phyloP scores from a whole-genome alignment of 352 stramenopile genomes.

The Globisporangium paddicum region DNA sequence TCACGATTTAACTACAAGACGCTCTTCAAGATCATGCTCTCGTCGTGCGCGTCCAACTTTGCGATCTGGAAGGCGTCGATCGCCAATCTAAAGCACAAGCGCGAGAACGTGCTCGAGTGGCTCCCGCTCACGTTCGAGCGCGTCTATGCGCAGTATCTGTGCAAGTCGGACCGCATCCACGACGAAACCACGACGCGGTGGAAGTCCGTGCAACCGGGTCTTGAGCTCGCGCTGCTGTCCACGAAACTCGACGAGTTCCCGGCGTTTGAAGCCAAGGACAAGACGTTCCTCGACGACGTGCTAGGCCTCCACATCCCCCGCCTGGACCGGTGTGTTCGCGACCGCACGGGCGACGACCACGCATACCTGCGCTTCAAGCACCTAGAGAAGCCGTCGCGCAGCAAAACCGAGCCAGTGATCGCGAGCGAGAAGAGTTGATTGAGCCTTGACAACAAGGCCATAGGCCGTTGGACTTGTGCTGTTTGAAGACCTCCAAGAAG shows the following conservation, averaged over 20 bases:
- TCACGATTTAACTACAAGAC: conserved; percentile 64
- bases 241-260: conserved; percentile 60
- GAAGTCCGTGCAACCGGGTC: conserved; percentile 63
- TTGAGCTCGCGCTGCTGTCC: conserved; percentile 65
- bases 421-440: conserved; percentile 6
- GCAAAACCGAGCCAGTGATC: conserved; percentile 13
- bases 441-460: too few relatives aligned
- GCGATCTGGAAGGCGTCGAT: conserved; percentile 67
- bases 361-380: conserved; percentile 86
- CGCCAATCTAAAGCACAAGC: conserved; percentile 64
- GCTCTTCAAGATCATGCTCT: conserved; percentile 71
- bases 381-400: conserved; percentile 34
- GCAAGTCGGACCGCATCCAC: conserved; percentile 72
- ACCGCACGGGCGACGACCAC: conserved; percentile 74
- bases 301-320: conserved; percentile 72
- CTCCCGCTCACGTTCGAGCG: conserved; percentile 67
- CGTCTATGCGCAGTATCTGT: conserved; percentile 65
- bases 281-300: conserved; percentile 77
- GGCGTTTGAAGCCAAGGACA: conserved; percentile 44
- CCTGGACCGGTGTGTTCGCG: conserved; percentile 74
- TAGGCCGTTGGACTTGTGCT: too few relatives aligned
- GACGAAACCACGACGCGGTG: conserved; percentile 71
- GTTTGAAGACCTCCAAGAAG: background rate
- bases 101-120: conserved; percentile 66
- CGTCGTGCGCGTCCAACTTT: conserved; percentile 55